Conservation (phyloP, 306 rosid genomes). For the Cicer pinnatifidum region DNA sequence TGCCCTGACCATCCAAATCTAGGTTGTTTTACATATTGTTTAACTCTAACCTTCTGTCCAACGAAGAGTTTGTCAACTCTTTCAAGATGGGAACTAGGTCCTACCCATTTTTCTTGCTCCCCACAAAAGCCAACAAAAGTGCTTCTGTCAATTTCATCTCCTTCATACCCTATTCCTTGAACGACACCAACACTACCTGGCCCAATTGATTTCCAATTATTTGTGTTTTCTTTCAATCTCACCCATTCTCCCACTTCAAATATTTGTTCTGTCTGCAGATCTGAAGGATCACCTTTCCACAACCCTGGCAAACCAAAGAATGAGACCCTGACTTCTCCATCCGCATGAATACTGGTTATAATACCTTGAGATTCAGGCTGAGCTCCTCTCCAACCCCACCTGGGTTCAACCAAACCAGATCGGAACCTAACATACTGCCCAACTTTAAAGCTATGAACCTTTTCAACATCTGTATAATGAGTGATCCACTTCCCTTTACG, state of each 20-base stretch:
- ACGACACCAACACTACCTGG: conserved; percentile 90
- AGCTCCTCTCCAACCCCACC: conserved; percentile 98
- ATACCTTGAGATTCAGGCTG: conserved; percentile 76
- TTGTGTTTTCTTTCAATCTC: conserved; percentile 65
- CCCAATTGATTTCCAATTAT: conserved; percentile 77
- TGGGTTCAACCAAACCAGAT: conserved; percentile 81
- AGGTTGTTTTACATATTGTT: conserved; percentile 70
- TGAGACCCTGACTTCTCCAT: conserved; percentile 90
- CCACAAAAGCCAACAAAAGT: conserved; percentile 82
- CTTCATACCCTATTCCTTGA: conserved; percentile 86
- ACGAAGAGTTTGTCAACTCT: conserved; percentile 66
- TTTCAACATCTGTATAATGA: conserved; percentile 91
- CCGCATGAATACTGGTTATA: conserved; percentile 85
- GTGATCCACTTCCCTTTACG: conserved; percentile 91
- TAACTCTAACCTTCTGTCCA: conserved; percentile 86
- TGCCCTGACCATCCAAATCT: conserved; percentile 98
- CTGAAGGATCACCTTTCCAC: conserved; percentile 97
- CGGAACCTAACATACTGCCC: conserved; percentile 94
- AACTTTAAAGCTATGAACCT: conserved; percentile 75
- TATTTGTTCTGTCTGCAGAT: conserved; percentile 76
- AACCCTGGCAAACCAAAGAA: conserved; percentile 75
- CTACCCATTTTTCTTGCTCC: conserved; percentile 95
- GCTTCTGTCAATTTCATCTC: conserved; percentile 76
- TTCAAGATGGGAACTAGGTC: conserved; percentile 77
- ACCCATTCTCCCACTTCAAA: conserved; percentile 98